These are phyloP conservation scores for Leucocoprinus birnbaumii DNA, from an alignment of 768 basidiomycete genomes.

Conservation along the genomic window DNA sequence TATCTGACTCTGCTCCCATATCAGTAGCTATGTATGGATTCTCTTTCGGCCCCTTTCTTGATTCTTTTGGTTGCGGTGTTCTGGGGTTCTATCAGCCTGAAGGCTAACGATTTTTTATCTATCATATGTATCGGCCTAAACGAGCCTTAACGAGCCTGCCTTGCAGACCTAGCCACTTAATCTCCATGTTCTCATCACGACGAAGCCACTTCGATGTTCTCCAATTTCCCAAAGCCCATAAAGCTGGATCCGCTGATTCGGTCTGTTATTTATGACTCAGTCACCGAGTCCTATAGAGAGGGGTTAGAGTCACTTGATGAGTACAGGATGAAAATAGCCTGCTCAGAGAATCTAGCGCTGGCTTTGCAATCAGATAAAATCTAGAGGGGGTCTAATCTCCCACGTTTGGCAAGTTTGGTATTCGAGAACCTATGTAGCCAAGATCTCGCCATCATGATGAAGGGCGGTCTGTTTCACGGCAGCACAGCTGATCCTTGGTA, in stretches of 20 bases:
- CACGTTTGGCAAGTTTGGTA: not conserved
- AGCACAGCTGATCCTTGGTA: not conserved
- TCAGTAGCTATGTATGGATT: not conserved
- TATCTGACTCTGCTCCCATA: not conserved
- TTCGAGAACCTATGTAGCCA: not conserved
- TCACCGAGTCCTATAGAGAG: not conserved
- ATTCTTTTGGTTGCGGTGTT: not conserved
- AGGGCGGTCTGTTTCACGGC: not conserved
- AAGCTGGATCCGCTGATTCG: not conserved
- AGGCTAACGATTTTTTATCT: not conserved
- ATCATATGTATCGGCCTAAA: slow-evolving; percentile 3
- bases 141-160: not conserved
- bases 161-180: not conserved
- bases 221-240: not conserved
- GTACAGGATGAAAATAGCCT: slow-evolving; percentile 1
- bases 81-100: not conserved
- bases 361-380: not conserved
- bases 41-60: not conserved
- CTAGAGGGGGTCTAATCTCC: not conserved
- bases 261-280: not conserved
- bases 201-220: not conserved
- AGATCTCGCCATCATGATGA: not conserved
- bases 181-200: not conserved
- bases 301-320: not conserved
- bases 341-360: not conserved